A percentile compares a stretch with the other conserved stretches of the same genome.
These are phyloP conservation scores for Camellia japonica DNA, from an alignment of 148 eudicot species.

Conservation along the genomic window DNA sequence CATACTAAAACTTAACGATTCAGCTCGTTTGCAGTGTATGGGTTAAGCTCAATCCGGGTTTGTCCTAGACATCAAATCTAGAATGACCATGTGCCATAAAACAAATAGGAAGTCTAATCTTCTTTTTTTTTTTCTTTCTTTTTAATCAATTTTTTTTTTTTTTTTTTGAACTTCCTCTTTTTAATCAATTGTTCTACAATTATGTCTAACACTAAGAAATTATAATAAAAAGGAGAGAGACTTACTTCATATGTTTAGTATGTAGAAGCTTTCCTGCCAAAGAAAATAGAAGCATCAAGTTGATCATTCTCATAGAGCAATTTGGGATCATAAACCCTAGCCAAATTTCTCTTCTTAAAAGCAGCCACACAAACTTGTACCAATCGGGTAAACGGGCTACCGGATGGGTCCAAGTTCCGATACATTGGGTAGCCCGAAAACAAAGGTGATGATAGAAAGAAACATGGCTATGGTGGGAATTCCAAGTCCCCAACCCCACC, in stretches of 20 bases:
- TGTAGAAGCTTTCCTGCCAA: conserved; percentile 62
- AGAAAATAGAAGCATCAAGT: conserved; percentile 72
- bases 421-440: conserved; percentile 69
- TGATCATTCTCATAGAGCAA: conserved; percentile 64
- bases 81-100: too few relatives aligned
- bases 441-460: conserved; percentile 54
- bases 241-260: conserved; percentile 63
- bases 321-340: conserved; percentile 41
- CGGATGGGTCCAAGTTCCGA: conserved; percentile 65
- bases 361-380: conserved; percentile 70
- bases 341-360: conserved; percentile 55
- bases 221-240: neutral
- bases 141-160: too few relatives aligned
- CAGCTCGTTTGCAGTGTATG: too few relatives aligned
- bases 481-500: conserved; percentile 97
- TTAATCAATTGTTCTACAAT: too few relatives aligned
- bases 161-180: too few relatives aligned
- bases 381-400: conserved; percentile 79
- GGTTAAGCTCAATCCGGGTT: too few relatives aligned
- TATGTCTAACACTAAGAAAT: neutral
- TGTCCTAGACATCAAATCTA: too few relatives aligned
- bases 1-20: too few relatives aligned
- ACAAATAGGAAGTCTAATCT: too few relatives aligned
- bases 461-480: conserved; percentile 67
- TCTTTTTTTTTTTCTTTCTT: too few relatives aligned